Evolutionary conservation across 2,329 filamentous ascomycete genomes (phyloP).

Genomic region (Simplicillium aogashimaense): DNA sequence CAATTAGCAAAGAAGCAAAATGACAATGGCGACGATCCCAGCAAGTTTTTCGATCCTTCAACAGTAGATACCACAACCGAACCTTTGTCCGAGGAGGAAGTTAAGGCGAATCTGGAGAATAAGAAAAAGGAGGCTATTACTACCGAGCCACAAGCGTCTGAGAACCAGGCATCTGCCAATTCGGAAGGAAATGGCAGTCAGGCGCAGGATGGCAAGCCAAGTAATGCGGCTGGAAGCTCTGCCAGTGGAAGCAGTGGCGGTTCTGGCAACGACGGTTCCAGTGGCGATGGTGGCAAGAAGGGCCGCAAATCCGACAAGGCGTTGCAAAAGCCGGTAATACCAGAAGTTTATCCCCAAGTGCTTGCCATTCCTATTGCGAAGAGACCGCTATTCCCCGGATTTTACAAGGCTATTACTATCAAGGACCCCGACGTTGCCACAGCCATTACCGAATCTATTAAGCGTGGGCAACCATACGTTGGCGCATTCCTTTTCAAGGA

Average conservation of each 20-base stretch:
- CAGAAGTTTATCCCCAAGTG: conserved; percentile 94
- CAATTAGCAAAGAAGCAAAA: conserved; percentile 25
- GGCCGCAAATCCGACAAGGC: conserved; percentile 67
- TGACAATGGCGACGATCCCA: conserved; percentile 20
- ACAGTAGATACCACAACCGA: conserved; percentile 27
- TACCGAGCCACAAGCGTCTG: background rate
- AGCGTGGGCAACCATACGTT: conserved; percentile 92
- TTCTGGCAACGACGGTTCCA: conserved; percentile 43
- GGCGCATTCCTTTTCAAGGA: conserved; percentile 97
- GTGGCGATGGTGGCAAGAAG: conserved; percentile 56
- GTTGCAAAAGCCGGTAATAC: conserved; percentile 78
- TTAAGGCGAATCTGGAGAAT: conserved; percentile 39
- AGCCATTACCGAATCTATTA: conserved; percentile 93
- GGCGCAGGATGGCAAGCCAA: conserved; percentile 41
- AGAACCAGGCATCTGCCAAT: conserved; percentile 29
- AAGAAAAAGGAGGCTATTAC: conserved; percentile 27
- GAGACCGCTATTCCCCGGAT: conserved; percentile 88
- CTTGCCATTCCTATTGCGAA: conserved; percentile 95
- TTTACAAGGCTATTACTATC: conserved; percentile 98
- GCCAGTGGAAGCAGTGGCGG: conserved; percentile 35
- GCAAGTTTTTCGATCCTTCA: conserved; percentile 39
- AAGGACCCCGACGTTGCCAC: conserved; percentile 83
- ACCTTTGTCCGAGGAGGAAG: conserved; percentile 42
- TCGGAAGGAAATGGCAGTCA: conserved; percentile 23
- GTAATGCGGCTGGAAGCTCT: conserved; percentile 31